A percentile compares a stretch with the other conserved stretches of the same genome.
phyloP scores from a whole-genome alignment of 176 grass and related monocot species.

The Carex myosuroides region DNA sequence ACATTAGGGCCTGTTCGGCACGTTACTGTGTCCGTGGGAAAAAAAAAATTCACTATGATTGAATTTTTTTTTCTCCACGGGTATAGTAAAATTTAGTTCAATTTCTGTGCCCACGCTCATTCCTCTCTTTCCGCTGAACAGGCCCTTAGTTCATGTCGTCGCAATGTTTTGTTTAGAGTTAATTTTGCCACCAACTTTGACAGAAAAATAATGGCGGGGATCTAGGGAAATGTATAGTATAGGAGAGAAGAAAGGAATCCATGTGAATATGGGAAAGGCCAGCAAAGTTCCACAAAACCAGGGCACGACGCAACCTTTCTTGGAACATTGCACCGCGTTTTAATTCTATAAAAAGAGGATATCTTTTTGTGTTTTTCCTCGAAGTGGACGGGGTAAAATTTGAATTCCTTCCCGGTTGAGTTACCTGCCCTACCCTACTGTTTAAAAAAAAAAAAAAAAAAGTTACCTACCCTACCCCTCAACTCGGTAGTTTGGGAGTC shows the following conservation, averaged over 20 bases:
- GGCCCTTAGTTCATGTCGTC: background rate
- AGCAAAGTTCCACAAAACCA: constrained; percentile 9
- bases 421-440: too few species aligned
- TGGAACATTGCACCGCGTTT: background rate
- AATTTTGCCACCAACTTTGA: background rate
- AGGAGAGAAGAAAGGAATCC: constrained; percentile 6
- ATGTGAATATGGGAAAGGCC: background rate
- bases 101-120: too few species aligned
- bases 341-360: background rate
- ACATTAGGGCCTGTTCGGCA: background rate
- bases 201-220: background rate
- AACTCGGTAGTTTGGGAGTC: too few species aligned
- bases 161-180: background rate
- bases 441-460: too few species aligned
- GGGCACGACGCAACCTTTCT: background rate
- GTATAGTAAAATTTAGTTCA: too few species aligned
- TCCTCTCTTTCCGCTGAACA: too few species aligned
- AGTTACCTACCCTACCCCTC: too few species aligned
- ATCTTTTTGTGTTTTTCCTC: background rate
- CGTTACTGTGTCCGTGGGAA: too few species aligned
- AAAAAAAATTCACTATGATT: too few species aligned
- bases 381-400: too few species aligned
- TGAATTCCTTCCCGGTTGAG: too few species aligned
- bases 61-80: too few species aligned
- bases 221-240: background rate